Evolutionary conservation across 2,329 filamentous ascomycete genomes (phyloP), one percentile per base, ranked within the genome.

Genomic region (Paracamarosporium sp.): DNA sequence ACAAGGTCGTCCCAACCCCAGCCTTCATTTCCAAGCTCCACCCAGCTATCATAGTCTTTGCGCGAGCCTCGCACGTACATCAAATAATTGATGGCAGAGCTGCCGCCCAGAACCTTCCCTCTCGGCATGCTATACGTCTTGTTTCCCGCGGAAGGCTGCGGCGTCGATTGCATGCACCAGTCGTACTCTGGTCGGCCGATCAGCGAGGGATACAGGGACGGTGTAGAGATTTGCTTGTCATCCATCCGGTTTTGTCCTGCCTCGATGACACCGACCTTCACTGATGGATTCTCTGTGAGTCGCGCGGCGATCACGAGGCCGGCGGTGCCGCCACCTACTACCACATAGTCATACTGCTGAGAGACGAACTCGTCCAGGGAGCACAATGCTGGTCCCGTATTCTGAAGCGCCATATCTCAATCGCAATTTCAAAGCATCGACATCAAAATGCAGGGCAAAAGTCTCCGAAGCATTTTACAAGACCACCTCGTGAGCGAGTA

Each of bases 1-100:
- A 74, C 48, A 28, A 82, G 56, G 24, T 75, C 75, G 41, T 83
- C 74, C 82, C 83, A 88, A 1, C 80, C 78, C 86, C 86, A 88
- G 1, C 83, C 85, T 2, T 69, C 48, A 62, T 87, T 88, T 1
- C 85, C 85, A 13, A 88, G 68, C 24, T 76, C 71, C 40, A 78
- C 80, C 85, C 85, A 88, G 2, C 77, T 78, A 68, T 87, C 82
- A 36, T 74, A 76, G 53, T 74, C 40, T n/a, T 55, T 57, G 22
- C 51, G 33, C 5, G 50, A 60, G 2, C 64, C 64, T 22, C 65
- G 58, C 7, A 67, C 61, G 31, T 67, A 64, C 50, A 65, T 61
- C 4, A 67, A 55, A 24, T 61, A 59, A 36, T 71, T 74, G 44
- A 73, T 66, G 22, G 65, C 68, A 30, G 48, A 63, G 15, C 47